Base-by-base conservation (phyloP, 805 yeast genomes). In the Candida chauliodis region DNA sequence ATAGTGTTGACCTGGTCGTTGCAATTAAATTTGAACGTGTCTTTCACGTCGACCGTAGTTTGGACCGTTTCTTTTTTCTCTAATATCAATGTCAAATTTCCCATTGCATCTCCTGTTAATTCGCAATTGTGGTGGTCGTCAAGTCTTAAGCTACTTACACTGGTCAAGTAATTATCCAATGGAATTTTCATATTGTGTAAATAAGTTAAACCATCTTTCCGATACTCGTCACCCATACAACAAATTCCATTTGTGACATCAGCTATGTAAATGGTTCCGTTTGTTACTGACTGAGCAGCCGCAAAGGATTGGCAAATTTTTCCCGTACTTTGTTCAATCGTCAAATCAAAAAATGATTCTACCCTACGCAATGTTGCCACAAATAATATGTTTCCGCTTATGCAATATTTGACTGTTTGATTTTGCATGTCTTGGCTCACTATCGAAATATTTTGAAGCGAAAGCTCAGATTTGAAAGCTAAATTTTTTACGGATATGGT, bases 1-100 rank as follows among this genome's bases (percentile, higher is more conserved):
- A 41, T 33, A 10, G 13, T 18, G 17, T 41, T 41, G 8, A 41
- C 31, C 30, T 41, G 44, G 30, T 37, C 44, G 6, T 28, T 36
- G 21, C 35, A 16, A 19, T 25, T 31, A 21, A 40, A 36, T 5
- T 21, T 20, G n/a, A 20, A 30, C 14, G 2, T n/a, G 3, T 28
- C 14, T 11, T 22, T 26, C 11, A 19, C 24, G 2, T 6, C 10
- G 13, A 20, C 28, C 23, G 18, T 19, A 9, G 18, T 5, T 17
- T 17, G 32, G 16, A 10, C 9, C 3, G 5, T 4, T 22, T 31
- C 19, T 13, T 31, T 21, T 14, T 11, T 16, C 4, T 33, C 36
- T 10, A 17, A 19, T 5, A 31, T 14, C 10, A 40, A 14, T 22
- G 34, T 22, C 22, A 40, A 6, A 28, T 35, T 32, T 7, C 43